These are phyloP conservation scores for Pseudozyma hubeiensis DNA, from an alignment of 1,284 basidiomycete genomes.

Conservation along the genomic window DNA sequence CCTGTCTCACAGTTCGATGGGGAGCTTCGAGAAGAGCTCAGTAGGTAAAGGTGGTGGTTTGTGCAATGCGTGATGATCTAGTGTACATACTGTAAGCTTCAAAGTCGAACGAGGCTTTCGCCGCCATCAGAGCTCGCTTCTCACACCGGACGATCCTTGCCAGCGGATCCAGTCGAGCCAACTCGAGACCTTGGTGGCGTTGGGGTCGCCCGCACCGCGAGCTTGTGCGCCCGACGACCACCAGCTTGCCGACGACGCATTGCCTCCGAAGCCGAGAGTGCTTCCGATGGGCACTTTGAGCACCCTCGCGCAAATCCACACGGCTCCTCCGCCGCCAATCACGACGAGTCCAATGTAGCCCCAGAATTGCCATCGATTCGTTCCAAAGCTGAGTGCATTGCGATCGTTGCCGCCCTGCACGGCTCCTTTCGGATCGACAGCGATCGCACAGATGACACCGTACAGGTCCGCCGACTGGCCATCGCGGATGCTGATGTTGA, in stretches of 20 bases:
- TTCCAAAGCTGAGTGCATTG: conserved; percentile 47
- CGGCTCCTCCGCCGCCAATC: conserved; percentile 44
- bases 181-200: conserved; percentile 34
- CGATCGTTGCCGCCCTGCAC: conserved; percentile 51
- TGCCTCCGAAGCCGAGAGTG: conserved; percentile 37
- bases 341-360: conserved; percentile 46
- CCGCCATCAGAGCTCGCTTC: conserved; percentile 24
- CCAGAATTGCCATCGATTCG: conserved; percentile 47
- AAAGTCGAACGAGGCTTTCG: background rate
- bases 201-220: conserved; percentile 12
- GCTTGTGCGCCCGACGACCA: conserved; percentile 31
- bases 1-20: background rate
- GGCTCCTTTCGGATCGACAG: conserved; percentile 69
- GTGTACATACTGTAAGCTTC: background rate
- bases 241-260: conserved; percentile 14
- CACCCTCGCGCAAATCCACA: conserved; percentile 41
- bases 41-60: background rate
- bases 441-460: conserved; percentile 83
- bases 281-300: conserved; percentile 47
- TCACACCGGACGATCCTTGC: conserved; percentile 29
- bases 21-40: background rate
- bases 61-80: background rate
- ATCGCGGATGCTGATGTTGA: conserved; percentile 74
- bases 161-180: conserved; percentile 51
- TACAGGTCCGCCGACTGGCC: conserved; percentile 90